Percentiles rank a stretch among this genome's conserved stretches.
Conservation (phyloP, 2,329 filamentous ascomycete genomes). For the Aspergillus cejpii region DNA sequence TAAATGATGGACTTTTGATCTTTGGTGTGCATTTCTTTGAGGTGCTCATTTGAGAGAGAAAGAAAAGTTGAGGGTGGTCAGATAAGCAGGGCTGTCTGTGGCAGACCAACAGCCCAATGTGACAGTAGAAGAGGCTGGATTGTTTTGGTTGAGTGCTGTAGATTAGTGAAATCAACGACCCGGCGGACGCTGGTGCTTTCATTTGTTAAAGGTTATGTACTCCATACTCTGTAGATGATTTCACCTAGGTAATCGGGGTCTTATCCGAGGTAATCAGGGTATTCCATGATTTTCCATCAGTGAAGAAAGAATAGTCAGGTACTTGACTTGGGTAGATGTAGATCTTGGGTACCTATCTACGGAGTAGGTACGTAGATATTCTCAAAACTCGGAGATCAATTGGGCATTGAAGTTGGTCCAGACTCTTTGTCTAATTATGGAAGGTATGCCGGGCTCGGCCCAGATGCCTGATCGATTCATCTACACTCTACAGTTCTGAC, state of each 20-base stretch:
- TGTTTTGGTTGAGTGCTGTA: conserved; percentile 31
- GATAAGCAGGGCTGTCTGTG: conserved; percentile 1
- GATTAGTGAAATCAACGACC: conserved; percentile 31
- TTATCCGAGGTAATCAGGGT: too few species aligned
- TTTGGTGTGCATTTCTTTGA: not conserved
- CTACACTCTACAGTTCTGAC: too few species aligned
- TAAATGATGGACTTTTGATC: conserved; percentile 23
- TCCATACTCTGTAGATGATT: not conserved
- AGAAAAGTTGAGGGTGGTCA: not conserved
- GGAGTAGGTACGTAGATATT: too few species aligned
- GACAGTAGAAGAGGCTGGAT: conserved; percentile 16
- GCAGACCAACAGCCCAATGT: conserved; percentile 11
- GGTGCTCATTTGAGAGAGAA: not conserved
- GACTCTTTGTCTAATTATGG: not conserved
- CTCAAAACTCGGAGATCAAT: too few species aligned
- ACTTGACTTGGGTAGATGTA: too few species aligned
- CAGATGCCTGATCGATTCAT: too few species aligned
- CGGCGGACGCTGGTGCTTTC: conserved; percentile 22
- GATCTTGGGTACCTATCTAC: too few species aligned
- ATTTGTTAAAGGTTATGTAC: conserved; percentile 23
- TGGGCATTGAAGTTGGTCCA: too few species aligned
- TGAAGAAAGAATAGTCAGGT: too few species aligned
- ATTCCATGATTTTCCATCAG: too few species aligned
- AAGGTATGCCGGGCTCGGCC: not conserved
- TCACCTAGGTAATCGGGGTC: too few species aligned